Evolutionary conservation across 495 filamentous ascomycete genomes (phyloP).

Genomic region (Achaetomiella virescens): DNA sequence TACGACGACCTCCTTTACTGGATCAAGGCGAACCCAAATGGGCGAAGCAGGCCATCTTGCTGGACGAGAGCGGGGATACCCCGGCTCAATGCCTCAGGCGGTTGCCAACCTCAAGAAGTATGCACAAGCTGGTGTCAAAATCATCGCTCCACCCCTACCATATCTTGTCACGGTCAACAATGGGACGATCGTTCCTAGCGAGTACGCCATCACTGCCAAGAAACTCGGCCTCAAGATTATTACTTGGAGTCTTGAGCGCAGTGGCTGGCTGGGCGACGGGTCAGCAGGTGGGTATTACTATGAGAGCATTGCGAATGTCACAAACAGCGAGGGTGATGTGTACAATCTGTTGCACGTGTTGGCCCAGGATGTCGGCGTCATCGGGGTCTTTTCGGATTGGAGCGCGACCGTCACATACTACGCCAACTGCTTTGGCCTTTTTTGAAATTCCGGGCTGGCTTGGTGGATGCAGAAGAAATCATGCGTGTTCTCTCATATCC

Average conservation of each 20-base stretch:
- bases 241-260: conserved; percentile 58
- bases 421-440: conserved; percentile 53
- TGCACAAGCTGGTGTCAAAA: conserved; percentile 36
- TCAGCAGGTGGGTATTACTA: conserved; percentile 49
- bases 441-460: too few relatives aligned
- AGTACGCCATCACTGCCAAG: conserved; percentile 43
- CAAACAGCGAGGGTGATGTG: conserved; percentile 53
- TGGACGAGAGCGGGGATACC: conserved; percentile 50
- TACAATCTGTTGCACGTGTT: conserved; percentile 54
- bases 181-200: conserved; percentile 37
- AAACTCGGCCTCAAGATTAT: conserved; percentile 51
- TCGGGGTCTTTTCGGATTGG: conserved; percentile 57
- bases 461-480: too few relatives aligned
- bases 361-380: conserved; percentile 49
- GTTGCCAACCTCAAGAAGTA: conserved; percentile 45
- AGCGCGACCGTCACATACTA: conserved; percentile 56
- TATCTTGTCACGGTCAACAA: conserved; percentile 37
- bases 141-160: conserved; percentile 37
- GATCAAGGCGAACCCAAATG: conserved; percentile 52
- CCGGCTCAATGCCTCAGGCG: conserved; percentile 38
- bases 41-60: conserved; percentile 51
- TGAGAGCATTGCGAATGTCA: conserved; percentile 40
- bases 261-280: conserved; percentile 45
- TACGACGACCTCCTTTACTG: conserved; percentile 56
- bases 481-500: too few relatives aligned